Conservation (phyloP, 306 rosid species). For the Castanea mollissima region DNA sequence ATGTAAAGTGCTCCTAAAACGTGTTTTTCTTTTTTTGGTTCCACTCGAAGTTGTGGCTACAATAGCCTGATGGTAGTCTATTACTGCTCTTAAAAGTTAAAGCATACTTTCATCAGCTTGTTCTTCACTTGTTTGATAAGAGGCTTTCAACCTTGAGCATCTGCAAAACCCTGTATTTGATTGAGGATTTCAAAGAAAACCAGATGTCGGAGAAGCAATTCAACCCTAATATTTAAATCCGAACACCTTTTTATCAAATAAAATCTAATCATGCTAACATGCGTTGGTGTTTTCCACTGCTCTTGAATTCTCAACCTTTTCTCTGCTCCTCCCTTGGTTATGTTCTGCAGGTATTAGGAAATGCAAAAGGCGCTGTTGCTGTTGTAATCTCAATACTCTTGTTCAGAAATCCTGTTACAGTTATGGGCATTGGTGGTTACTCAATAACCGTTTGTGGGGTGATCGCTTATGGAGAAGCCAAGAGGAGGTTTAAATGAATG, state of each 20-base stretch:
- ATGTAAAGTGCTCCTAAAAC: neutral
- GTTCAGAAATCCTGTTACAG: constrained; percentile 89
- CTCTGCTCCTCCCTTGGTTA: neutral
- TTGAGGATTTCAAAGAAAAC: neutral
- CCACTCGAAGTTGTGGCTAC: neutral
- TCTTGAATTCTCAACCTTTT: neutral
- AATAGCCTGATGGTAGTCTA: neutral
- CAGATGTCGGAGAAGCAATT: neutral
- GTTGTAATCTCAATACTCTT: constrained; percentile 95
- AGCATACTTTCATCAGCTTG: no score
- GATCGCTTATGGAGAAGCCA: constrained; percentile 87
- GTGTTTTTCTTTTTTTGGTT: neutral
- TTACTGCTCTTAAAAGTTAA: no score
- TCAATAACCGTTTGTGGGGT: constrained; percentile 78
- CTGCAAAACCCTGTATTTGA: neutral
- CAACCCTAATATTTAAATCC: neutral
- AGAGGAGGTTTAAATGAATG: constrained; percentile 76
- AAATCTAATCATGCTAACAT: constrained; percentile 1
- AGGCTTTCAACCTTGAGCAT: neutral
- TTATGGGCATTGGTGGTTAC: constrained; percentile 85
- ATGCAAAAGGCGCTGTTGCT: constrained; percentile 97
- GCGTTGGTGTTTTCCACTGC: neutral
- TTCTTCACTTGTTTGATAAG: no score
- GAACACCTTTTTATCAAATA: no score
- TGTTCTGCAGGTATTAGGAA: constrained; percentile 76